Base-by-base conservation (phyloP, 805 yeast species). In the Starmerella apis region DNA sequence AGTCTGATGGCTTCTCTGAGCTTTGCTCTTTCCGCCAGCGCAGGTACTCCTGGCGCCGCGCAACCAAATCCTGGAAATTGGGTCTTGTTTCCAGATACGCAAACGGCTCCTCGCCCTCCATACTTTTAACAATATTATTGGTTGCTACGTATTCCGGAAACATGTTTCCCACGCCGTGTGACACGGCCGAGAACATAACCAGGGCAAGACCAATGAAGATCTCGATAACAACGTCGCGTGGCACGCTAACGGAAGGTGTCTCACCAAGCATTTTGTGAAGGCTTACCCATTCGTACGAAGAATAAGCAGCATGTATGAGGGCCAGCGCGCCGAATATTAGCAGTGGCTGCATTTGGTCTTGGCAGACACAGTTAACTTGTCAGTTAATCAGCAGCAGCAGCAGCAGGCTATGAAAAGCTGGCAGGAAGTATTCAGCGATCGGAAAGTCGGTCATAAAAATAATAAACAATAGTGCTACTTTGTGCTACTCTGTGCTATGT, bases 41-140 rank as follows among this genome's bases (percentile, higher is more conserved):
- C 9, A 53, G 51, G 59, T 68, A 77, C 52, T 73, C 74, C 39
- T 61, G 53, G 55, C 86, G 68, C 61, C 71, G 73, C 13, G 61
- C 53, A 1, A 53, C 53, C 8, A 80, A 64, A 58, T 80, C 78
- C 39, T 79, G 65, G 57, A 77, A 81, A 6, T 69, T 72, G 3
- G 76, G 68, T 48, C 81, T 66, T 24, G 74, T 69, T 47, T 77
- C 78, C 37, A 77, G 64, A 11, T 65, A 61, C 43, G 72, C 76
- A 57, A 66, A 78, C 18, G 74, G 75, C 23, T 64, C 64, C 18
- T 61, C 60, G n/a, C 81, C 83, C 24, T 72, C 59, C 28, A 65
- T 61, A 53, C 80, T 79, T 24, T 69, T 64, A 43, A 72, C 71
- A 16, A 65, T 63, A 39, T 75, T 71, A 8, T 81, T 78, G 47